phyloP scores from a whole-genome alignment of 2,329 filamentous ascomycete genomes.

The Cryphonectria nitschkei region DNA sequence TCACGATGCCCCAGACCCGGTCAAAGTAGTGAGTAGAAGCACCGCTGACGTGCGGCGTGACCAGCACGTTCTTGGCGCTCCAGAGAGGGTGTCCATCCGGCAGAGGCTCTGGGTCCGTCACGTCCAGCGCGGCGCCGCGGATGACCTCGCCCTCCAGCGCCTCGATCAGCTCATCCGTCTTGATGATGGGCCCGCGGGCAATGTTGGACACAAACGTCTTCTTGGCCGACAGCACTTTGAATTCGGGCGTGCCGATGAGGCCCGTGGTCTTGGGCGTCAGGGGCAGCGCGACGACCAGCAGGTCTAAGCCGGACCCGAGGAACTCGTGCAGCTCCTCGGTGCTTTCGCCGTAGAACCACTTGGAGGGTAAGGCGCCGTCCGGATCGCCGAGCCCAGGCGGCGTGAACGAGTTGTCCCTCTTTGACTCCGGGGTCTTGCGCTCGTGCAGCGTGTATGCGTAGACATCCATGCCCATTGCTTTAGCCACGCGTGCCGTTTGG shows the following conservation, averaged over 20 bases:
- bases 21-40: slow-evolving; percentile 45
- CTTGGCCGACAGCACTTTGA: slow-evolving; percentile 48
- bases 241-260: slow-evolving; percentile 56
- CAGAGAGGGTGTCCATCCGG: slow-evolving; percentile 70
- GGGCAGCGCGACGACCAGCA: slow-evolving; percentile 56
- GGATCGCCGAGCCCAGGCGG: slow-evolving; percentile 67
- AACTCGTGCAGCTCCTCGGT: slow-evolving; percentile 53
- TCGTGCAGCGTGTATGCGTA: slow-evolving; percentile 76
- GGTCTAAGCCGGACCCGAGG: slow-evolving; percentile 53
- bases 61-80: slow-evolving; percentile 68
- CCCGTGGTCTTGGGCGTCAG: slow-evolving; percentile 52
- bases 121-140: slow-evolving; percentile 73
- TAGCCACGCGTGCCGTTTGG: slow-evolving; percentile 59
- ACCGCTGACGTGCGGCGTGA: slow-evolving; percentile 58
- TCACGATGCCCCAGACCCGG: slow-evolving; percentile 47
- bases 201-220: slow-evolving; percentile 73
- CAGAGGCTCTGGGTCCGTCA: slow-evolving; percentile 79
- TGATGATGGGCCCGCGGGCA: slow-evolving; percentile 59
- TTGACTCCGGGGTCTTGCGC: slow-evolving; percentile 67
- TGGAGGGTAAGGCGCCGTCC: slow-evolving; percentile 50
- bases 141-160: slow-evolving; percentile 55
- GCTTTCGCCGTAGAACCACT: slow-evolving; percentile 54
- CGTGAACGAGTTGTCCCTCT: slow-evolving; percentile 66
- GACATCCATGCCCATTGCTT: slow-evolving; percentile 71
- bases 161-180: slow-evolving; percentile 61